Percentiles rank a stretch among this genome's conserved stretches.
phyloP scores from a whole-genome alignment of 495 filamentous ascomycete genomes.

The Aspergillus nidulans region DNA sequence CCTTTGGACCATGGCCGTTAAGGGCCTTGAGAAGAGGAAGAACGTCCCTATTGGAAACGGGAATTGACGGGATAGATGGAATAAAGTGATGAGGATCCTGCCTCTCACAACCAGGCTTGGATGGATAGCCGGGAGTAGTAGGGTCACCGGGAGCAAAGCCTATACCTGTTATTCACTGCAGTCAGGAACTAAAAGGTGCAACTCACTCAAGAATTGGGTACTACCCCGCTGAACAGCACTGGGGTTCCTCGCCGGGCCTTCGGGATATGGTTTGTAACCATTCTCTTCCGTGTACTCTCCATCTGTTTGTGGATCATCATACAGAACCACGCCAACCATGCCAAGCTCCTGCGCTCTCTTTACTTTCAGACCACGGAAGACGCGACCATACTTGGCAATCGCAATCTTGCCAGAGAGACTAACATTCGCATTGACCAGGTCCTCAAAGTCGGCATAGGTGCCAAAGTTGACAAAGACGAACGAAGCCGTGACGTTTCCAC shows the following conservation, averaged over 20 bases:
- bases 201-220: slow-evolving; percentile 70
- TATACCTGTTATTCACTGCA: slow-evolving; percentile 17
- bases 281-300: slow-evolving; percentile 74
- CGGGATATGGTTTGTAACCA: slow-evolving; percentile 75
- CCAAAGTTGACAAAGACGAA: slow-evolving; percentile 90
- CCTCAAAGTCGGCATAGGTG: slow-evolving; percentile 78
- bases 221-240: slow-evolving; percentile 93
- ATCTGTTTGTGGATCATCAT: slow-evolving; percentile 87
- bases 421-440: slow-evolving; percentile 71
- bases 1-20: slow-evolving; percentile 80
- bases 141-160: slow-evolving; percentile 61
- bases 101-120: slow-evolving; percentile 82
- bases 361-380: slow-evolving; percentile 89
- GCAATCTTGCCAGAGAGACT: slow-evolving; percentile 80
- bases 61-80: slow-evolving; percentile 85
- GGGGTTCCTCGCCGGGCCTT: slow-evolving; percentile 82
- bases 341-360: slow-evolving; percentile 90
- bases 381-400: slow-evolving; percentile 76
- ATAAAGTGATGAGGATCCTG: slow-evolving; percentile 62
- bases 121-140: slow-evolving; percentile 92
- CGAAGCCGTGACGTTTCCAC: slow-evolving; percentile 79
- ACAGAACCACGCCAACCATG: slow-evolving; percentile 82
- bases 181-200: background rate
- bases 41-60: slow-evolving; percentile 84
- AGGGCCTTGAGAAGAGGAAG: slow-evolving; percentile 81